These are phyloP conservation scores for Amanita phalloides DNA, from an alignment of 768 basidiomycete species.

Conservation along the genomic window DNA sequence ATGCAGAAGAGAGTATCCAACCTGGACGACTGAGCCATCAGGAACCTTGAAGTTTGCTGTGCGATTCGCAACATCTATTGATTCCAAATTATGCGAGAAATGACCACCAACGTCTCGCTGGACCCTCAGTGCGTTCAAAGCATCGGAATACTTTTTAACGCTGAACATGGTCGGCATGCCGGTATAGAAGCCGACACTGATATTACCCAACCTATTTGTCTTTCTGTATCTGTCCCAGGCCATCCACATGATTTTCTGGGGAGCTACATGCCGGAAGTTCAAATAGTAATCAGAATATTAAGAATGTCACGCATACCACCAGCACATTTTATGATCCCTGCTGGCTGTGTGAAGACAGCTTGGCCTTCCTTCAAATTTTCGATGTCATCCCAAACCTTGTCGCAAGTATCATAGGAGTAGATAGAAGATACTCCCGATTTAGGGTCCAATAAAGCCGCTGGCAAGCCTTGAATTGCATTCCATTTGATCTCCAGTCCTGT, in stretches of 20 bases:
- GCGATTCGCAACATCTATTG: constrained; percentile 59
- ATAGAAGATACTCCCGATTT: constrained; percentile 82
- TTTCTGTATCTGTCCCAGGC: constrained; percentile 73
- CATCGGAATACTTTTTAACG: constrained; percentile 93
- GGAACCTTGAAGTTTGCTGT: constrained; percentile 78
- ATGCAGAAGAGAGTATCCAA: constrained; percentile 77
- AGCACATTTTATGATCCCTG: constrained; percentile 89
- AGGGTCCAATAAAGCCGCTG: constrained; percentile 67
- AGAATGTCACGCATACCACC: constrained; percentile 40
- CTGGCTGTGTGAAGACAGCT: constrained; percentile 92
- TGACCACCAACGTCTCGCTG: constrained; percentile 71
- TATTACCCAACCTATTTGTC: constrained; percentile 45
- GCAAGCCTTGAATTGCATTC: constrained; percentile 61
- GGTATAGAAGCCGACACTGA: constrained; percentile 72
- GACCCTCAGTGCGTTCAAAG: constrained; percentile 64
- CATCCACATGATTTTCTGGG: constrained; percentile 97
- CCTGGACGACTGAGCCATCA: constrained; percentile 58
- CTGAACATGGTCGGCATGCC: constrained; percentile 95
- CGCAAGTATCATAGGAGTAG: constrained; percentile 83
- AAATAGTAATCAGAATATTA: neutral
- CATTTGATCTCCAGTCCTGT: constrained; percentile 85
- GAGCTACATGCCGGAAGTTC: constrained; percentile 31
- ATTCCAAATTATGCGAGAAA: constrained; percentile 77
- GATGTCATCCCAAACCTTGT: constrained; percentile 82
- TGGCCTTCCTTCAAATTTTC: constrained; percentile 65